Conservation (phyloP, 164 flowering plant genomes). For the Akebia trifoliata region DNA sequence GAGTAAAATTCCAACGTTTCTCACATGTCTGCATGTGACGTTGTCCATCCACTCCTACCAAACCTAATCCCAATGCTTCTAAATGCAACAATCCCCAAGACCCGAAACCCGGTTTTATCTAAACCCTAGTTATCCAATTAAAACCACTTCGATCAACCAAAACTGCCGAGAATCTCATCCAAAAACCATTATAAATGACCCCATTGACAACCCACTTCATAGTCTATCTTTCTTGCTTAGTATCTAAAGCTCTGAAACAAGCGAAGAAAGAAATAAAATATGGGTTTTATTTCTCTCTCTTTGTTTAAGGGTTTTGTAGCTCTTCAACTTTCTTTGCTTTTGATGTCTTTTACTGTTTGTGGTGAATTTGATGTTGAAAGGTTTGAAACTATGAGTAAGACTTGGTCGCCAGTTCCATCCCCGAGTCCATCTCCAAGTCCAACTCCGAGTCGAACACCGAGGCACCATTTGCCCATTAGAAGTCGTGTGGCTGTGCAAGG, state of each 20-base stretch:
- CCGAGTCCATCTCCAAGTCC: not conserved
- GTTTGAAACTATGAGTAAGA: not conserved
- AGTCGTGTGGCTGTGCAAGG: conserved; percentile 51
- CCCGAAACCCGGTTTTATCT: not conserved
- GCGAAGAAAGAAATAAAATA: not conserved
- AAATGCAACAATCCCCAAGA: too few species aligned
- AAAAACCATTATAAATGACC: conserved; percentile 16
- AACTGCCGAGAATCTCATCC: conserved; percentile 13
- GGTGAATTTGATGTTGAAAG: not conserved
- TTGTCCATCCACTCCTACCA: too few species aligned
- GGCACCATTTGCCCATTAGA: conserved; percentile 19
- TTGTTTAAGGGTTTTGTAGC: conserved; percentile 12
- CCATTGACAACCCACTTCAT: conserved; percentile 10
- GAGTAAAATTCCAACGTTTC: not conserved
- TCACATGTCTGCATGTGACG: not conserved
- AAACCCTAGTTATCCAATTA: not conserved
- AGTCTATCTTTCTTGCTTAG: not conserved
- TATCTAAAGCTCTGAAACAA: too few species aligned
- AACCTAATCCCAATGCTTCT: too few species aligned
- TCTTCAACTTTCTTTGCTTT: conserved; percentile 10
- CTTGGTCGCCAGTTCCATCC: not conserved
- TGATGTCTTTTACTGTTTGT: conserved; percentile 1
- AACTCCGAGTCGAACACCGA: not conserved
- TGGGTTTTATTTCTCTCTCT: conserved; percentile 7
- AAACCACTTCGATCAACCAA: conserved; percentile 11